Conservation (phyloP, 306 rosid species). For the Parietaria judaica region DNA sequence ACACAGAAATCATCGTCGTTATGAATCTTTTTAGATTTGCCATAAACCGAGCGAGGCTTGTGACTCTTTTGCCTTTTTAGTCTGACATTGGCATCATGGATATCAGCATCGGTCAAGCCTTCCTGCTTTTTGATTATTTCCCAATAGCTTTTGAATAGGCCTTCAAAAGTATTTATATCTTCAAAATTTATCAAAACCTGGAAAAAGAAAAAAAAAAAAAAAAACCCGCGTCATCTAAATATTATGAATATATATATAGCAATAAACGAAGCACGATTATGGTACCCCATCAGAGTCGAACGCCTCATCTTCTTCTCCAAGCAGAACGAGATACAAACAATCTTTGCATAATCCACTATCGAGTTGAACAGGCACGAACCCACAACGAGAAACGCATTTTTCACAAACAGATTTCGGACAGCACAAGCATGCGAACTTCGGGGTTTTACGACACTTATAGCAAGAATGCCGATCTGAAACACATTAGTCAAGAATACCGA, state of each 20-base stretch:
- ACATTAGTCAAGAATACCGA: background rate
- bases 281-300: conserved; percentile 51
- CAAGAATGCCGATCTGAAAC: conserved; percentile 61
- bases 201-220: conserved; percentile 15
- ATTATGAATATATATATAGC: too few species aligned
- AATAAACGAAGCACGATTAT: conserved; percentile 6
- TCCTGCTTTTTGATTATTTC: conserved; percentile 48
- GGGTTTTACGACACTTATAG: conserved; percentile 25
- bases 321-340: conserved; percentile 41
- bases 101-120: conserved; percentile 32
- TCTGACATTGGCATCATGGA: conserved; percentile 14
- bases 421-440: conserved; percentile 45
- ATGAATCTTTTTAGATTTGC: conserved; percentile 4
- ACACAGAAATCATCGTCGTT: conserved; percentile 15
- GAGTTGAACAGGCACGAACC: conserved; percentile 26
- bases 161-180: conserved; percentile 53
- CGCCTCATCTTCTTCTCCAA: conserved; percentile 39
- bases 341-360: conserved; percentile 45
- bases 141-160: conserved; percentile 77
- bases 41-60: background rate
- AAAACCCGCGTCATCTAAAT: too few species aligned
- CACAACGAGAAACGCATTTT: conserved; percentile 27
- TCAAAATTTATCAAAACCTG: conserved; percentile 43
- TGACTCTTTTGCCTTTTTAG: conserved; percentile 14
- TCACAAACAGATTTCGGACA: conserved; percentile 52